Conservation (phyloP, 371 early-diverging fungal genomes). For the Actinomortierella ambigua region DNA sequence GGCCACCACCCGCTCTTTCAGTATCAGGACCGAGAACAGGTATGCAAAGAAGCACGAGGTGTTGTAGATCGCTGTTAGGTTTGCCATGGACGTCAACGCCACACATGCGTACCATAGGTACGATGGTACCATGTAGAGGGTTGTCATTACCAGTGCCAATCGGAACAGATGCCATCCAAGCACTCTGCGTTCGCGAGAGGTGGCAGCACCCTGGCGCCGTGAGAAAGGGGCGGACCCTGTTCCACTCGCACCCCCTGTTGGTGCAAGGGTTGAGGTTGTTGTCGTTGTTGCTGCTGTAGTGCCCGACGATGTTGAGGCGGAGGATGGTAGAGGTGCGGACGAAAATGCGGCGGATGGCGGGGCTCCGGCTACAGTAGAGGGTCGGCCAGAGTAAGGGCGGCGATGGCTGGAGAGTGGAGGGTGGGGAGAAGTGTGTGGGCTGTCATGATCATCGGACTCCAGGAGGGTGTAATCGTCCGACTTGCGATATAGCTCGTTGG, state of each 20-base stretch:
- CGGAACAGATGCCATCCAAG: constrained; percentile 43
- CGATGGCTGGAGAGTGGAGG: too few relatives aligned
- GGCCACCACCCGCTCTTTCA: constrained; percentile 61
- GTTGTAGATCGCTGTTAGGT: constrained; percentile 83
- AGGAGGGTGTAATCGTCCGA: constrained; percentile 14
- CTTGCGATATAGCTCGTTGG: constrained; percentile 18
- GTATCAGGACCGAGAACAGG: constrained; percentile 70
- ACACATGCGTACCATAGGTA: constrained; percentile 87
- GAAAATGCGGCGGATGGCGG: too few relatives aligned
- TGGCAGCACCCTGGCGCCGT: neutral
- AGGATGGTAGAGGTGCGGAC: neutral
- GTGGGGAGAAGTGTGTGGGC: neutral
- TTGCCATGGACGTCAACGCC: constrained; percentile 75
- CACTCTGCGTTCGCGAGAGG: constrained; percentile 9
- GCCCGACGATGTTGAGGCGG: constrained; percentile 16
- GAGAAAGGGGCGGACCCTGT: constrained; percentile 5
- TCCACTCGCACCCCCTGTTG: too few relatives aligned
- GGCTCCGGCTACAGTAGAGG: too few relatives aligned
- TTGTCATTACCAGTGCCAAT: constrained; percentile 53
- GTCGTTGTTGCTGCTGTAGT: constrained; percentile 6
- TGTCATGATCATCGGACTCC: constrained; percentile 4
- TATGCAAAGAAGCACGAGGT: constrained; percentile 84
- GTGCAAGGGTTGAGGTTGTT: neutral
- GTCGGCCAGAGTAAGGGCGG: too few relatives aligned
- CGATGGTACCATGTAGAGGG: constrained; percentile 68